These are phyloP conservation scores for Phytophthora kernoviae DNA, from an alignment of 352 stramenopile genomes.

Conservation along the genomic window DNA sequence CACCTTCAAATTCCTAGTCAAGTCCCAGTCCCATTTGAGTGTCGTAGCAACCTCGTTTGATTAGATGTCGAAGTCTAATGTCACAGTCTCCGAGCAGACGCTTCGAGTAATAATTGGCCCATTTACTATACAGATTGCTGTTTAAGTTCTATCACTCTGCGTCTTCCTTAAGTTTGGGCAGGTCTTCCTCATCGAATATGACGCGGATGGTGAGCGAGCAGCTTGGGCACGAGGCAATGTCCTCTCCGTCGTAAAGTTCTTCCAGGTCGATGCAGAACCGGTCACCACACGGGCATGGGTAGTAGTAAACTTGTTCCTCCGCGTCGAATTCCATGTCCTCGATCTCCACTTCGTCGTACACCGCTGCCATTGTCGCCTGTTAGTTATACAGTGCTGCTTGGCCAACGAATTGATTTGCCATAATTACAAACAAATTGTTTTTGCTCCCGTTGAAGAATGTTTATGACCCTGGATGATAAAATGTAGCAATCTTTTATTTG, in stretches of 20 bases:
- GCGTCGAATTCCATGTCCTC: constrained; percentile 98
- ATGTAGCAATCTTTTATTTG: background rate
- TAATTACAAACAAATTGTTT: too few relatives aligned
- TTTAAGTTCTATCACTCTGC: constrained; percentile 6
- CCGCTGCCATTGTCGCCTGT: constrained; percentile 55
- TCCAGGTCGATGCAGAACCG: constrained; percentile 90
- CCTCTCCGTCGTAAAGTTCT: constrained; percentile 94
- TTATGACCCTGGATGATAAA: too few relatives aligned
- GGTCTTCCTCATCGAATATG: constrained; percentile 93
- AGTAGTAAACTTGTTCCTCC: constrained; percentile 95
- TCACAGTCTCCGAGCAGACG: too few relatives aligned
- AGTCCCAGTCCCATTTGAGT: too few relatives aligned
- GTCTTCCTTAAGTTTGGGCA: constrained; percentile 71
- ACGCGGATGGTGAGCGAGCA: constrained; percentile 97
- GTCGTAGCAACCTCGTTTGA: too few relatives aligned
- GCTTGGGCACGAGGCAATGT: constrained; percentile 96
- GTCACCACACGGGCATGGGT: constrained; percentile 98
- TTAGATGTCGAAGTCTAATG: background rate
- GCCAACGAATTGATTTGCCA: too few relatives aligned
- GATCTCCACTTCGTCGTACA: constrained; percentile 99
- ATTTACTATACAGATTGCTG: constrained; percentile 25
- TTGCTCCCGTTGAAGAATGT: too few relatives aligned
- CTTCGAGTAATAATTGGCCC: background rate
- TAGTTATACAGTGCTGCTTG: constrained; percentile 3
- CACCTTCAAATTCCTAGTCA: background rate